These are phyloP conservation scores for Scheffersomyces stipitis DNA, from an alignment of 805 yeast genomes.

Conservation along the genomic window DNA sequence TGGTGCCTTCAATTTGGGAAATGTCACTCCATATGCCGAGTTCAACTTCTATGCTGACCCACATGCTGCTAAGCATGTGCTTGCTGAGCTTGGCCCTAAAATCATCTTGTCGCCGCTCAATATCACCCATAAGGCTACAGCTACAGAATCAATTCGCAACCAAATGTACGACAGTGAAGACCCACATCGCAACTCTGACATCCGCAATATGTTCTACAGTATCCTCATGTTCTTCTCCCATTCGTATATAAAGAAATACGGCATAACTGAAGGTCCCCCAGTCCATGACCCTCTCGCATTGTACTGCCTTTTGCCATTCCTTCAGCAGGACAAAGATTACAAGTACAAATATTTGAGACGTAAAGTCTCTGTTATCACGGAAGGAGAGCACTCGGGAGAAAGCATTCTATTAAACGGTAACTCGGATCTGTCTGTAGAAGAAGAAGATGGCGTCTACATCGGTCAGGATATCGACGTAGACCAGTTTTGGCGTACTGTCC, in stretches of 20 bases:
- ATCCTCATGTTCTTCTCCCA: slow-evolving; percentile 22
- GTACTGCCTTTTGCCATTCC: slow-evolving; percentile 53
- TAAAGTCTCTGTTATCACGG: slow-evolving; percentile 20
- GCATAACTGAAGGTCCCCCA: slow-evolving; percentile 58
- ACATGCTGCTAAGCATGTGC: slow-evolving; percentile 61
- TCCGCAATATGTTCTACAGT: slow-evolving; percentile 38
- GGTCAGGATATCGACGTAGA: slow-evolving; percentile 7
- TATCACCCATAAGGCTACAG: slow-evolving; percentile 65
- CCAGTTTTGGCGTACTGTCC: slow-evolving; percentile 10
- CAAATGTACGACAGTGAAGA: slow-evolving; percentile 16
- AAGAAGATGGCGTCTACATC: slow-evolving; percentile 4
- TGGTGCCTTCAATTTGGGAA: slow-evolving; percentile 57
- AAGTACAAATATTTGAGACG: slow-evolving; percentile 27
- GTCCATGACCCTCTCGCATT: slow-evolving; percentile 80
- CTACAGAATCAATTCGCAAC: slow-evolving; percentile 27
- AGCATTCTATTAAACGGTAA: slow-evolving; percentile 11
- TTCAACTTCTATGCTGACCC: slow-evolving; percentile 79
- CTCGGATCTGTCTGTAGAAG: slow-evolving; percentile 1
- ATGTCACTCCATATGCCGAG: slow-evolving; percentile 58
- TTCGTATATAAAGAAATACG: slow-evolving; percentile 12
- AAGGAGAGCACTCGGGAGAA: slow-evolving; percentile 34
- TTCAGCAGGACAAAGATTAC: slow-evolving; percentile 19
- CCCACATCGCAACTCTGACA: slow-evolving; percentile 26
- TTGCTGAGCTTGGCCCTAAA: slow-evolving; percentile 51
- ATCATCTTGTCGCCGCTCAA: slow-evolving; percentile 64